Evolutionary conservation across 1,139 yeast genomes (phyloP).

Genomic region (Pichia sp.): DNA sequence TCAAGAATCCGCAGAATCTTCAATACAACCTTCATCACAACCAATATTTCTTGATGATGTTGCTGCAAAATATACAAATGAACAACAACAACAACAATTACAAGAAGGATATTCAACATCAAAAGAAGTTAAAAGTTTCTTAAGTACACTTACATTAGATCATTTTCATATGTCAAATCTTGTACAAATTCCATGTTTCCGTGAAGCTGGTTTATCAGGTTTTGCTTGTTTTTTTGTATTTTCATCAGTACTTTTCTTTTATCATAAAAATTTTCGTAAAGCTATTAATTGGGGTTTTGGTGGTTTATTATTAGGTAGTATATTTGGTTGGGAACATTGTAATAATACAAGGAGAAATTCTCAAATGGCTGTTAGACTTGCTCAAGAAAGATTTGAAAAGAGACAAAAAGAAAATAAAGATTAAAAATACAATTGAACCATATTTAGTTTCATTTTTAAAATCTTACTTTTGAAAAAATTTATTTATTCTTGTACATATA

Average conservation of each 20-base stretch:
- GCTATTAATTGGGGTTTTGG: slow-evolving; percentile 81
- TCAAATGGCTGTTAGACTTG: slow-evolving; percentile 54
- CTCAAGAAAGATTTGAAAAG: slow-evolving; percentile 38
- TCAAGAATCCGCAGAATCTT: neutral
- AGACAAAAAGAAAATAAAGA: slow-evolving; percentile 12
- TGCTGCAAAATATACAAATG: slow-evolving; percentile 25
- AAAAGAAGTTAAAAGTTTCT: slow-evolving; percentile 17
- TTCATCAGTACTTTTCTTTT: slow-evolving; percentile 63
- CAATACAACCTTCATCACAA: slow-evolving; percentile 1
- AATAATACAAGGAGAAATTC: slow-evolving; percentile 62
- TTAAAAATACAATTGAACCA: too few species aligned
- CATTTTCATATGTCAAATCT: slow-evolving; percentile 57
- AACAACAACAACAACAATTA: neutral
- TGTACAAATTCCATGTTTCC: slow-evolving; percentile 75
- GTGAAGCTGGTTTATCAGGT: slow-evolving; percentile 85
- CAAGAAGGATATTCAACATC: slow-evolving; percentile 16
- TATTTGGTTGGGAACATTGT: slow-evolving; percentile 93
- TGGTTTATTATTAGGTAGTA: slow-evolving; percentile 72
- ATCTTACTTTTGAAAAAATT: too few species aligned
- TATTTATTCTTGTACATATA: neutral
- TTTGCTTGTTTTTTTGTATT: slow-evolving; percentile 78
- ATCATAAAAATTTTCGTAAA: slow-evolving; percentile 55
- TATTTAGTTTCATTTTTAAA: too few species aligned
- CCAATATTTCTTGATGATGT: slow-evolving; percentile 28
- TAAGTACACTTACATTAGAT: slow-evolving; percentile 23